phyloP scores from a whole-genome alignment of 2,329 filamentous ascomycete species.

The Hypocrella siamensis region DNA sequence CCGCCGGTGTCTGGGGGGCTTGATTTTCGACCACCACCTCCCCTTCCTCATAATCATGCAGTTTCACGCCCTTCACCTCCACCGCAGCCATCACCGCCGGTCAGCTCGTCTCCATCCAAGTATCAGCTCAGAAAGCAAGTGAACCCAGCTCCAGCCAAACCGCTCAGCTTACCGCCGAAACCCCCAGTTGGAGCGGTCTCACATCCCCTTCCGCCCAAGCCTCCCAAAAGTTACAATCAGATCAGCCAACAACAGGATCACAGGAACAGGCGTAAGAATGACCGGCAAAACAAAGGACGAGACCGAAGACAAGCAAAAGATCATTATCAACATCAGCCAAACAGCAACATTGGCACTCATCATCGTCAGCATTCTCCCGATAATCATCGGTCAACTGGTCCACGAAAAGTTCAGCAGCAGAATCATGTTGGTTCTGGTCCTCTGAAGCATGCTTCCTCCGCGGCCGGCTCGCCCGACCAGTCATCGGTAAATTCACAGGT shows the following conservation, averaged over 20 bases:
- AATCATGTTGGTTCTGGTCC: background rate
- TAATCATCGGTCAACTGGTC: constrained; percentile 1
- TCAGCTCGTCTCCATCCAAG: background rate
- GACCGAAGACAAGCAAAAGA: constrained; percentile 8
- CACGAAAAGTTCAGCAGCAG: constrained; percentile 2
- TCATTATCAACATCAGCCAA: background rate
- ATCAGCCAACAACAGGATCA: constrained; percentile 13
- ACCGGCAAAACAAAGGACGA: constrained; percentile 15
- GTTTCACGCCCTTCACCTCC: constrained; percentile 3
- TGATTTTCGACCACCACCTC: constrained; percentile 1
- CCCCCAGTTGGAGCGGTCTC: constrained; percentile 4
- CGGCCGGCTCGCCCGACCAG: background rate
- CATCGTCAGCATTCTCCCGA: constrained; percentile 1
- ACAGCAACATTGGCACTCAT: background rate
- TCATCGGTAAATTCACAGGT: background rate
- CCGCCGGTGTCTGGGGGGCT: constrained; percentile 4
- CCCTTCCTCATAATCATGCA: constrained; percentile 1
- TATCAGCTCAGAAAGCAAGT: background rate
- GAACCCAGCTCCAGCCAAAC: constrained; percentile 1
- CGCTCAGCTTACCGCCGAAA: constrained; percentile 4
- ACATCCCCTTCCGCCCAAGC: constrained; percentile 16
- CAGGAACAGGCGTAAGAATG: constrained; percentile 15
- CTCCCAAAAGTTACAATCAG: constrained; percentile 13
- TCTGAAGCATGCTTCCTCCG: background rate
- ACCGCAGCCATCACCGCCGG: constrained; percentile 1